Evolutionary conservation across 1,284 basidiomycete genomes (phyloP), one percentile per base, ranked within the genome.

Genomic region (Pseudozyma sp.): DNA sequence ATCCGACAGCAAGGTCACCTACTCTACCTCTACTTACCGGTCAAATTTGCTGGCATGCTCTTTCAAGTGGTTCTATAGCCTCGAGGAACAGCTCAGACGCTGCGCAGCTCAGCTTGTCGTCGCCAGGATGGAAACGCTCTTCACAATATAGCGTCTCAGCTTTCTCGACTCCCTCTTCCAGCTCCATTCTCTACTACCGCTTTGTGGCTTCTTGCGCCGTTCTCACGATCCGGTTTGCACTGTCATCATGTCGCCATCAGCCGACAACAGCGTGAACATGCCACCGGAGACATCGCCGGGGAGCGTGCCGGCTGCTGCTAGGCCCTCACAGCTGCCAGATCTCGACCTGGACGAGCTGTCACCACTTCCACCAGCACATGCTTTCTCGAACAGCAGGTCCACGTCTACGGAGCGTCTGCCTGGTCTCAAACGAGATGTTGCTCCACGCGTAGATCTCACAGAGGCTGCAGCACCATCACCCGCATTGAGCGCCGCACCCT

Each of bases 311-410:
- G 44, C 31, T 12, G 38, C 42, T 1, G 10, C n/a, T 36, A 18
- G 16, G 13, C 55, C 34, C 8, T 16, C 51, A 6, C 40, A 58
- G 18, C 55, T 70, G 13, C 60, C 48, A 13, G 65, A 64, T n/a
- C 67, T 75, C 40, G 72, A 75, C 34, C 42, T 70, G 2, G 72
- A 75, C 49, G 67, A 75, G 45, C 63, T 75, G 10, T 67, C 67
- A 40, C 71, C 71, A 10, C 59, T 74, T 31, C 72, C 72, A 25
- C 72, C 67, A 18, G 59, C 72, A 43, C 66, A 63, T 6, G 40
- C 52, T 25, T 47, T 55, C 31, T 44, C 57, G 18, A 63, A 44
- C 34, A 51, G 36, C 34, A 54, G 47, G 21, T 59, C 67, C 7
- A 50, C 53, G 11, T 59, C 67, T 13, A 50, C 39, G 4, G 66